phyloP scores from a whole-genome alignment of 768 basidiomycete species.

The Mycena rosella region DNA sequence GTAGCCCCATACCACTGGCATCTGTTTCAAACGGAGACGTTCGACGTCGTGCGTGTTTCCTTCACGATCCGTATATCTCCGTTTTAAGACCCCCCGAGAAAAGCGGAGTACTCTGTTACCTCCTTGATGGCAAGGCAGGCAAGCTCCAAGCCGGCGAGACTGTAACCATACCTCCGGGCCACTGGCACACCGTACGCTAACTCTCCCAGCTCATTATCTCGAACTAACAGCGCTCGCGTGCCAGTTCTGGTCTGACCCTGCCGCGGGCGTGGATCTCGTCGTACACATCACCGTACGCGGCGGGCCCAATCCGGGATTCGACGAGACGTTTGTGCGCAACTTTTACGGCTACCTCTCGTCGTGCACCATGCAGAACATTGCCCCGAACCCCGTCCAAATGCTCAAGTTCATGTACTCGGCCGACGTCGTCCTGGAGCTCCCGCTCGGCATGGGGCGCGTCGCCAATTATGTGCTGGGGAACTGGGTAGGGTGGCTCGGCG shows the following conservation, averaged over 20 bases:
- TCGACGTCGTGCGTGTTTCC: conserved; percentile 38
- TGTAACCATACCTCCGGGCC: conserved; percentile 39
- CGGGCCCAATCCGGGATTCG: conserved; percentile 43
- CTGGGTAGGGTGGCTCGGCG: conserved; percentile 42
- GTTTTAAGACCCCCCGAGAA: conserved; percentile 21
- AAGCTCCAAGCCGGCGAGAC: conserved; percentile 41
- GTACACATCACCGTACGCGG: conserved; percentile 44
- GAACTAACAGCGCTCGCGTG: not conserved
- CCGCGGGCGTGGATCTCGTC: conserved; percentile 40
- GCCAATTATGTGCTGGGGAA: conserved; percentile 41
- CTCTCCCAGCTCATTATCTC: too few species aligned
- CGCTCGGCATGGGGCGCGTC: conserved; percentile 37
- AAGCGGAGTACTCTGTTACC: conserved; percentile 42
- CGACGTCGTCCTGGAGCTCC: conserved; percentile 43
- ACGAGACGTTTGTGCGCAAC: conserved; percentile 45
- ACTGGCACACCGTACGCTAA: conserved; percentile 40
- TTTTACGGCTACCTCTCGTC: conserved; percentile 43
- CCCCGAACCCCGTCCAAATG: conserved; percentile 44
- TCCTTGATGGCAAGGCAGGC: conserved; percentile 41
- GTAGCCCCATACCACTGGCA: conserved; percentile 46
- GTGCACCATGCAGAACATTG: conserved; percentile 38
- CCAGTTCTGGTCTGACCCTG: conserved; percentile 44
- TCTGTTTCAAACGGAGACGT: conserved; percentile 44
- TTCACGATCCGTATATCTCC: not conserved
- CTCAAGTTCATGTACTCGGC: conserved; percentile 44